Percentiles rank a stretch among this genome's conserved stretches.
Conservation (phyloP, 306 rosid species). For the Fragaria vesca region DNA sequence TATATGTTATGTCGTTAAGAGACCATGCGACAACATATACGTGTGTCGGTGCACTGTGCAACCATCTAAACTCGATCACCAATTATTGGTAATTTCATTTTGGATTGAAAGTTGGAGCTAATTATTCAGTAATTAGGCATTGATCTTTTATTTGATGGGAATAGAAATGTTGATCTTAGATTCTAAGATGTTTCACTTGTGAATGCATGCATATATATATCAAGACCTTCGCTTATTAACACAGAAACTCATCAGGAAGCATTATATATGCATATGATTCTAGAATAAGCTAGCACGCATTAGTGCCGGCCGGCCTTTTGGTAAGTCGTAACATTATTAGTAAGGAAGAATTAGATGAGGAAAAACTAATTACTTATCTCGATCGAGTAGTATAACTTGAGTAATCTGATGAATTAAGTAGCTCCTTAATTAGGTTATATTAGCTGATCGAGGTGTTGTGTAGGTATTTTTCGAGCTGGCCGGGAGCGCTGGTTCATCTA, state of each 20-base stretch:
- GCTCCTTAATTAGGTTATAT: background rate
- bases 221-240: background rate
- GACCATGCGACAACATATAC: too few species aligned
- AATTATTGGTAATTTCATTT: background rate
- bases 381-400: background rate
- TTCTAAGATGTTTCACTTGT: background rate
- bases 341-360: background rate
- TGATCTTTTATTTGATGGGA: background rate
- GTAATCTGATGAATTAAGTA: background rate
- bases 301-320: background rate
- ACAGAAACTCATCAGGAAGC: background rate
- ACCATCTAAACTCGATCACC: too few species aligned
- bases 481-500: background rate
- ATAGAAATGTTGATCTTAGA: background rate
- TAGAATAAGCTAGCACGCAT: background rate
- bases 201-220: background rate
- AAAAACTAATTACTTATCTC: background rate
- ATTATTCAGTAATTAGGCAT: background rate
- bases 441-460: background rate
- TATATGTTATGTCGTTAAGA: too few species aligned
- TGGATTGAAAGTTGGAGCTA: background rate
- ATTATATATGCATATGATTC: background rate
- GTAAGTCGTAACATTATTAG: background rate
- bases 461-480: background rate
- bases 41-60: background rate